Percentiles rank a stretch among this genome's conserved stretches.
Conservation (phyloP, 208 protist genomes). For the Crithidia bombi region DNA sequence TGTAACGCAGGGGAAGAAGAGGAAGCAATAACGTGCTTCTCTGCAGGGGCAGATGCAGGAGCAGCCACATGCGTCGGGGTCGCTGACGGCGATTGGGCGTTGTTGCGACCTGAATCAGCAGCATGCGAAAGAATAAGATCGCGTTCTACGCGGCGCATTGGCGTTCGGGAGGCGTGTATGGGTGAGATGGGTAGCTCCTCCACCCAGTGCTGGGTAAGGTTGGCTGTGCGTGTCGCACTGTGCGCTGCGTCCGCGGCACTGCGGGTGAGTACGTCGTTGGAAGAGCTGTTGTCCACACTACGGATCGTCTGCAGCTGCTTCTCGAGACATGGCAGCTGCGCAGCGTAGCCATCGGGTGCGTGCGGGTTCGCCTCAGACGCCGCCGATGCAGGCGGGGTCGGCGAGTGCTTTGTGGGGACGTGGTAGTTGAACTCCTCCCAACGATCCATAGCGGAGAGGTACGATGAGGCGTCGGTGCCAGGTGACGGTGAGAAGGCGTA, state of each 20-base stretch:
- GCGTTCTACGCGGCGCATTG: background rate
- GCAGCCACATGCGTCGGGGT: too few relatives aligned
- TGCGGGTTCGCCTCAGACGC: background rate
- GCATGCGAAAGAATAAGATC: background rate
- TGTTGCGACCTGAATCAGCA: background rate
- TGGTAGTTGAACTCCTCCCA: constrained; percentile 27
- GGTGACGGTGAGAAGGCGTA: constrained; percentile 37
- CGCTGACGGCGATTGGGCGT: too few relatives aligned
- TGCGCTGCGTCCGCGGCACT: background rate
- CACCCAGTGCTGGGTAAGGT: background rate
- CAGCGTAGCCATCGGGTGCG: background rate
- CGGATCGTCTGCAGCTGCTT: too few relatives aligned
- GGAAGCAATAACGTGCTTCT: background rate
- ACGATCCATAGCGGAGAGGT: constrained; percentile 23
- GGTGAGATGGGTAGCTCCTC: constrained; percentile 14
- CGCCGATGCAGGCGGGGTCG: background rate
- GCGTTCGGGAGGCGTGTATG: background rate
- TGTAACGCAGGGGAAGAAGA: background rate
- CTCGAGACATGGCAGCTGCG: too few relatives aligned
- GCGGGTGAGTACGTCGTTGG: background rate
- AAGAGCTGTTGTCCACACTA: background rate
- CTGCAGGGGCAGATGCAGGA: too few relatives aligned
- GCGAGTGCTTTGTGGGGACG: constrained; percentile 10
- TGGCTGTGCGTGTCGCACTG: background rate
- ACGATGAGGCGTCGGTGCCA: constrained; percentile 21